Base-by-base conservation (phyloP, 805 yeast genomes). In the Metschnikowia anglica region DNA sequence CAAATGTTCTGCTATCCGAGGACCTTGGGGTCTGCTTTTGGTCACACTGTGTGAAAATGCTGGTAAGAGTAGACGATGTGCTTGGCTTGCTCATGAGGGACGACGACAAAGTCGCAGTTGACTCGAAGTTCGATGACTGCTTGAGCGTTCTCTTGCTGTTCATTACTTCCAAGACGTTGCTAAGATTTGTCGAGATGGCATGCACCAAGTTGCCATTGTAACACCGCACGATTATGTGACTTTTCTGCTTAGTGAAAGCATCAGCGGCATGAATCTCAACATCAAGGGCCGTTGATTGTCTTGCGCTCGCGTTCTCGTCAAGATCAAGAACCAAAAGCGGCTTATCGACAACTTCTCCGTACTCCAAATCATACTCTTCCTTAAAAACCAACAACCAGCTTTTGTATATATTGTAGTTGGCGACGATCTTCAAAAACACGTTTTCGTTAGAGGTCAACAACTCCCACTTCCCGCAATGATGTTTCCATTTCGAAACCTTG, bases 401-500 rank as follows among this genome's bases (percentile, higher is more conserved):
- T 48, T 60, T 56, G 37, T 54, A 50, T 34, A 55, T 39, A n/a
- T 60, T 60, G 41, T 68, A 62, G 49, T 68, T 68, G 12, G 62
- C 65, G 5, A 59, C 72, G n/a, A 70, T 59, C 48, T 69, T 70
- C 28, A 65, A 41, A 47, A 68, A 70, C 2, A 70, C 45, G 23
- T 54, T 62, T 27, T 68, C 72, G 40, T 56, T 61, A 9, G 62
- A 51, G 0, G 74, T 68, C 36, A 70, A 41, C 70, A 70, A 62
- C 51, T 70, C 74, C 74, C 74, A 70, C 43, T 68, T 69, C 2
- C 74, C 76, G 32, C 58, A 63, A 26, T 61, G 61, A 28, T 59
- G 52, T 47, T 67, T 70, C 76, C 76, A 70, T 46, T 62, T 65
- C 12, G 74, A 70, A 9, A 70, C 60, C 37, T 66, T 69, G 56